Evolutionary conservation across 352 stramenopile species (phyloP).

Genomic region (Pythium angustatum): DNA sequence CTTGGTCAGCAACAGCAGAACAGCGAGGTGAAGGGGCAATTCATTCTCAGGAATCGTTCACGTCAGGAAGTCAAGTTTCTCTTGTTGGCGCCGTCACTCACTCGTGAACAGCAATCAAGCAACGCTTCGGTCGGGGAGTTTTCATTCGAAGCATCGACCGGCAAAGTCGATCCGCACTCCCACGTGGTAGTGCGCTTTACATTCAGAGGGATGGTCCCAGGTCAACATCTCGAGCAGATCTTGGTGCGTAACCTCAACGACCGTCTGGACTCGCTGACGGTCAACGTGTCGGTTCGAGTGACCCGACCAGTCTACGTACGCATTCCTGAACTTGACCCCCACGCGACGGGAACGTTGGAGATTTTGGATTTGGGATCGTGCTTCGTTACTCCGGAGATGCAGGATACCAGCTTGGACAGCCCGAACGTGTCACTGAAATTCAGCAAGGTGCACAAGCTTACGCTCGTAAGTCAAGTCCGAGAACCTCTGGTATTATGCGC

Average conservation of each 20-base stretch:
- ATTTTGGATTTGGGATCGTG: constrained; percentile 77
- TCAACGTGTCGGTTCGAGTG: constrained; percentile 68
- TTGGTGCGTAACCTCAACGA: constrained; percentile 83
- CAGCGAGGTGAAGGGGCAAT: constrained; percentile 49
- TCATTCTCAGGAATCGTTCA: constrained; percentile 73
- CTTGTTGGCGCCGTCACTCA: constrained; percentile 47
- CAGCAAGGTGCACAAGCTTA: constrained; percentile 87
- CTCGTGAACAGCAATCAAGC: constrained; percentile 14
- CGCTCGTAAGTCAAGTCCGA: constrained; percentile 76
- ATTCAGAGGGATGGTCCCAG: constrained; percentile 62
- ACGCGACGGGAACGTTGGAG: constrained; percentile 71
- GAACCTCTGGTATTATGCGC: constrained; percentile 74
- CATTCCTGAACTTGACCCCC: constrained; percentile 78
- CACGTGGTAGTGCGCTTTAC: constrained; percentile 58
- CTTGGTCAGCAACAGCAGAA: constrained; percentile 81
- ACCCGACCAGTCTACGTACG: constrained; percentile 83
- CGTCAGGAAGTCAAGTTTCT: constrained; percentile 72
- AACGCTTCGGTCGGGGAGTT: constrained; percentile 52
- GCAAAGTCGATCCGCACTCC: constrained; percentile 57
- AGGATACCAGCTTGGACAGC: constrained; percentile 75
- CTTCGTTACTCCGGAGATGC: constrained; percentile 86
- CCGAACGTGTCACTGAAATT: constrained; percentile 78
- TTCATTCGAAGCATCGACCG: constrained; percentile 73
- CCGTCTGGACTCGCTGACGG: constrained; percentile 67
- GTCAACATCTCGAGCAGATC: constrained; percentile 79